phyloP scores from a whole-genome alignment of 2,329 filamentous ascomycete genomes.

The Colletotrichum abscissum region DNA sequence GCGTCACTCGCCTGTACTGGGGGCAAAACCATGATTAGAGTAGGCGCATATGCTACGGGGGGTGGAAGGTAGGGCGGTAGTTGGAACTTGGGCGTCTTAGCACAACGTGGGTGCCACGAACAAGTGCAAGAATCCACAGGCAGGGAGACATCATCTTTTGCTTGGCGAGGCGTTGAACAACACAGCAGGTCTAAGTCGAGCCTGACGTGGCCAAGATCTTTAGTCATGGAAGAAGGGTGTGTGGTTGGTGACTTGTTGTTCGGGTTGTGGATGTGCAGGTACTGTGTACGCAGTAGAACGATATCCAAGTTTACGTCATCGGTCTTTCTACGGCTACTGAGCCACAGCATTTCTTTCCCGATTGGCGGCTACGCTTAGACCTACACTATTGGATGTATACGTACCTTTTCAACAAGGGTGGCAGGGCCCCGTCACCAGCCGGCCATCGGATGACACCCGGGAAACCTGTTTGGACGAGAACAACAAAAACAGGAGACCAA shows the following conservation, averaged over 20 bases:
- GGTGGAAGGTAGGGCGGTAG: not conserved
- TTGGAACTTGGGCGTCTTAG: not conserved
- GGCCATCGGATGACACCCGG: slow-evolving; percentile 25
- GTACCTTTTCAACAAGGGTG: not conserved
- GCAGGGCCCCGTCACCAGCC: not conserved
- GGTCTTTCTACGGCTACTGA: not conserved
- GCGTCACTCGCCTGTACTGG: slow-evolving; percentile 23
- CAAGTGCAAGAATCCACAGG: not conserved
- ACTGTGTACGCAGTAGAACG: not conserved
- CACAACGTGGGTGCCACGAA: not conserved
- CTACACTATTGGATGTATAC: not conserved
- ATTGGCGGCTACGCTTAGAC: not conserved
- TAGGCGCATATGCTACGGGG: not conserved
- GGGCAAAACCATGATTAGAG: not conserved
- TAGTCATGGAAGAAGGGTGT: slow-evolving; percentile 22
- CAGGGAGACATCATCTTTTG: slow-evolving; percentile 10
- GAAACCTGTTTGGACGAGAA: slow-evolving; percentile 25
- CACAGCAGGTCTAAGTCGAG: slow-evolving; percentile 17
- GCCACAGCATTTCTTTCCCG: not conserved
- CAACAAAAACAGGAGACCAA: not conserved
- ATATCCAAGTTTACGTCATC: slow-evolving; percentile 34
- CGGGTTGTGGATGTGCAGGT: not conserved
- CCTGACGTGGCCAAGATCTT: slow-evolving; percentile 33
- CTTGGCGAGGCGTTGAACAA: slow-evolving; percentile 8
- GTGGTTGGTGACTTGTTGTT: slow-evolving; percentile 10